Evolutionary conservation across 805 yeast genomes (phyloP), one percentile per base, ranked within the genome.

Genomic region (Peterozyma xylosa): DNA sequence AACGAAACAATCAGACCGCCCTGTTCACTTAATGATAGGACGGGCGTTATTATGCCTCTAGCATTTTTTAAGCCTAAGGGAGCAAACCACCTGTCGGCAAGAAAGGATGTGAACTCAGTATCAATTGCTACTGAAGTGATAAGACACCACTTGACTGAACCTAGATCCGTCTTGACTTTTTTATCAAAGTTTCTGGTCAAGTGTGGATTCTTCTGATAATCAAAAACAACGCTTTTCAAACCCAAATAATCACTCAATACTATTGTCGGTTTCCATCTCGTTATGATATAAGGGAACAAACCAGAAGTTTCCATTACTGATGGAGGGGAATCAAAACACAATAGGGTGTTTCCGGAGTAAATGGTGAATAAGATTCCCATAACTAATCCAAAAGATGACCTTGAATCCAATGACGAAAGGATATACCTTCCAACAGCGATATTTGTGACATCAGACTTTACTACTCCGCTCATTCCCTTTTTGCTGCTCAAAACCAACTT

Each of bases 1-100:
- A 89, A 76, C 1, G 97, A 80, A 6, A 93, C 79, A 11, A 90
- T 89, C 78, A 91, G 86, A 2, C 99, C 99, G 32, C 99, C 99
- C 55, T 89, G 95, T 57, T 93, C 99, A 50, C 86, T 78, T 41
- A 93, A 66, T 0, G 96, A 85, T 37, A 93, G 68, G 69, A 93
- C 75, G 0, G 99, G 99, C 0, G 96, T 82, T 29, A 89, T 82
- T 4, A 88, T 86, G 42, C 78, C 76, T 33, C 83, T 73, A 0
- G 95, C 82, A 42, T 75, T 76, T 43, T 69, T 74, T 55, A 95
- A 88, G 0, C 99, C 99, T 42, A 93, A 62, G 2, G 98, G 97
- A 50, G 81, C 76, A 39, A 93, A 69, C 88, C 96, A 93, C 45
- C 98, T 72, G 50, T 88, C 91, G 11, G 95, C 79, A 35, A 93